These are phyloP conservation scores for Endocarpon pusillum DNA, from an alignment of 495 filamentous ascomycete genomes.

Conservation along the genomic window DNA sequence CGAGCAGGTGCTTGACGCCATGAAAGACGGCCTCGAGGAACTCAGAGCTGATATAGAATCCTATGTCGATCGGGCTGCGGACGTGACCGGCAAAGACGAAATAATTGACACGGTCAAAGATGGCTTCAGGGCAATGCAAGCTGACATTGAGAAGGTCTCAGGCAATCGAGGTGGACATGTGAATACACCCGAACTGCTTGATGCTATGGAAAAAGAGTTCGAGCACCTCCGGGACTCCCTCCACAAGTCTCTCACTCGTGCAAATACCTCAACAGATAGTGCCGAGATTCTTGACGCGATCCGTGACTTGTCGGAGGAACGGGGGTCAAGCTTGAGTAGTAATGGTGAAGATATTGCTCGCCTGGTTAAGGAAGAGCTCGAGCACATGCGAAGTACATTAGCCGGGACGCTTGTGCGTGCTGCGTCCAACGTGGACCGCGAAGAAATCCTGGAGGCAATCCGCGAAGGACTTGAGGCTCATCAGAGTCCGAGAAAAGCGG, in stretches of 20 bases:
- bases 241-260: conserved; percentile 41
- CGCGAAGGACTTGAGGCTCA: conserved; percentile 52
- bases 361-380: conserved; percentile 53
- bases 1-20: conserved; percentile 65
- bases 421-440: conserved; percentile 21
- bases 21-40: conserved; percentile 69
- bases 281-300: conserved; percentile 28
- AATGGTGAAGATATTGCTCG: conserved; percentile 18
- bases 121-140: conserved; percentile 54
- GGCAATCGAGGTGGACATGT: conserved; percentile 26
- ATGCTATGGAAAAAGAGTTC: conserved; percentile 56
- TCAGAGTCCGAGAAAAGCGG: conserved; percentile 34
- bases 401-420: conserved; percentile 21
- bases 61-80: conserved; percentile 54
- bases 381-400: conserved; percentile 49
- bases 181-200: conserved; percentile 38
- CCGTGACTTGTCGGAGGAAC: conserved; percentile 30
- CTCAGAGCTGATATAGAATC: conserved; percentile 64
- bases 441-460: conserved; percentile 50
- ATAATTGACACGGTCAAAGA: conserved; percentile 57
- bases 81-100: conserved; percentile 54
- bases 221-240: conserved; percentile 54
- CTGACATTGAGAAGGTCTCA: conserved; percentile 50
- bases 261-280: conserved; percentile 20
- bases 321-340: conserved; percentile 7